phyloP scores from a whole-genome alignment of 495 filamentous ascomycete genomes.

The Evansstolkia leycettana region DNA sequence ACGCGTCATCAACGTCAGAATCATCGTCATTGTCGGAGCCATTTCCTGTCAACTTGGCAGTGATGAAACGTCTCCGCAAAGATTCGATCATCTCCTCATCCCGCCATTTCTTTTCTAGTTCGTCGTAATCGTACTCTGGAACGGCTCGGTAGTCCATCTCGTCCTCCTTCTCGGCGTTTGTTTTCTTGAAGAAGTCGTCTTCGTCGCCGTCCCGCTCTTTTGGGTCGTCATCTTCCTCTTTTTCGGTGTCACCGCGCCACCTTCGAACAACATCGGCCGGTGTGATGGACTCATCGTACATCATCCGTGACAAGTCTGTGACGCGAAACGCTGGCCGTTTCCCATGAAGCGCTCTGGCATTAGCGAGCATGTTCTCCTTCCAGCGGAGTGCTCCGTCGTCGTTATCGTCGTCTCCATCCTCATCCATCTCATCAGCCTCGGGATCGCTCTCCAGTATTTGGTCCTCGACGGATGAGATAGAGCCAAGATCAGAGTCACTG shows the following conservation, averaged over 20 bases:
- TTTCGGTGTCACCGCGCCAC: slow-evolving; percentile 58
- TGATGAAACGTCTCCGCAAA: slow-evolving; percentile 62
- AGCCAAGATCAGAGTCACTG: slow-evolving; percentile 90
- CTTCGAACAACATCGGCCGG: slow-evolving; percentile 60
- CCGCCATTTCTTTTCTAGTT: slow-evolving; percentile 75
- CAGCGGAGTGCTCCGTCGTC: slow-evolving; percentile 59
- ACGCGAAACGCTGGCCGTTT: slow-evolving; percentile 58
- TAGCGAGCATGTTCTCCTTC: slow-evolving; percentile 77
- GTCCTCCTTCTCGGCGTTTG: slow-evolving; percentile 48
- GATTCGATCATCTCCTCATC: slow-evolving; percentile 63
- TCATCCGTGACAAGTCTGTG: slow-evolving; percentile 65
- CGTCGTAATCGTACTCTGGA: slow-evolving; percentile 67
- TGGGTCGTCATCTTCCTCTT: slow-evolving; percentile 19
- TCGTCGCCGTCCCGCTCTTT: slow-evolving; percentile 49
- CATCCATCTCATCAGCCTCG: slow-evolving; percentile 43
- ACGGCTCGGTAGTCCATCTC: slow-evolving; percentile 63
- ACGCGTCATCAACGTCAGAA: slow-evolving; percentile 34
- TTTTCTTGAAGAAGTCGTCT: slow-evolving; percentile 79
- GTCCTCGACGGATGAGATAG: slow-evolving; percentile 60
- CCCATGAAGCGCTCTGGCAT: slow-evolving; percentile 58
- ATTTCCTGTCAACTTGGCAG: slow-evolving; percentile 42
- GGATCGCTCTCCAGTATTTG: slow-evolving; percentile 48
- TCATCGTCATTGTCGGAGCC: slow-evolving; percentile 32
- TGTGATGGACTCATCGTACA: slow-evolving; percentile 75
- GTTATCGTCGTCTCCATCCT: slow-evolving; percentile 43